Evolutionary conservation across 129 eudicot species (phyloP), one percentile per base, ranked within the genome.

Genomic region (Smallanthus sonchifolius): DNA sequence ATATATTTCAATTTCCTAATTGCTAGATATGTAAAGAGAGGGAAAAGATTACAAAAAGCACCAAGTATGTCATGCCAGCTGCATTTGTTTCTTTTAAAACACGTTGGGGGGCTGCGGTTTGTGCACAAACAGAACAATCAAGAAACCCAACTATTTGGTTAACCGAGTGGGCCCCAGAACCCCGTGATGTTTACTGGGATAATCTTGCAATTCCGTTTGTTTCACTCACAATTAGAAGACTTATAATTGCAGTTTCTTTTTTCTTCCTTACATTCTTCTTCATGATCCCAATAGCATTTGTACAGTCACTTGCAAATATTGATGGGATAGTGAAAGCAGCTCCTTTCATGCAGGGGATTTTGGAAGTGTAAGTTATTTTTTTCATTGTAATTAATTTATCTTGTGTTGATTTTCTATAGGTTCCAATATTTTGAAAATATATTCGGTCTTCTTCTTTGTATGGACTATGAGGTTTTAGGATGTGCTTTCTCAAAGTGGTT

Each of bases 121-220:
- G 96, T 83, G 92, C 97, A 38, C 97, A 91, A 78, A 91, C 97
- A 59, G 88, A 88, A 62, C 97, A 91, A 74, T 75, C 96, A 19
- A 83, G 96, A 69, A 88, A 91, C 67, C 97, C 97, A 34, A 88
- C 96, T 13, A 15, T 88, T 39, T 91, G 97, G 97, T 80, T 88
- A 77, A 91, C 96, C 1, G 90, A 84, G 80, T 91, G 97, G 97
- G 97, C 97, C 39, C 82, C 97, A n/a, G 97, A 91, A 82, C 96
- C 97, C 17, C 89, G 97, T 28, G 97, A 91, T 80, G 88, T 91
- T n/a, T 91, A 83, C 61, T 91, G 97, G 97, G 81, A 80, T 71
- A 91, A 88, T 80, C 87, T 91, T 37, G 92, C 97, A 2, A 83
- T 91, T 70, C 97, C 97, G 42, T 91, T 80, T 66, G 96, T 88